Evolutionary conservation across 495 filamentous ascomycete species (phyloP).

Genomic region (Evernia prunastri): DNA sequence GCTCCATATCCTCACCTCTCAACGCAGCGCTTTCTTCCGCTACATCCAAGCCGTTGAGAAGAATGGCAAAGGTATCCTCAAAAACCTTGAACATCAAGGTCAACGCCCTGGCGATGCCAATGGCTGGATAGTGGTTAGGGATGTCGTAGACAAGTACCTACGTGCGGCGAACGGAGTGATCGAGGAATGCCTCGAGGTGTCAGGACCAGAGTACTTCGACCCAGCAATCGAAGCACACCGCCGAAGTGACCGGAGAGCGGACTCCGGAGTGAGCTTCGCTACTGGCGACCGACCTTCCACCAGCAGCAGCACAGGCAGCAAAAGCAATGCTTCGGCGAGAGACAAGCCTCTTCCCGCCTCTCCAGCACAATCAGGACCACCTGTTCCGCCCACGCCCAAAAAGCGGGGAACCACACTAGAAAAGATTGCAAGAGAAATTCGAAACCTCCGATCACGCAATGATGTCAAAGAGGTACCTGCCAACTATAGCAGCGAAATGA

Average conservation of each 20-base stretch:
- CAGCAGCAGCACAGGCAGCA: slow-evolving; percentile 30
- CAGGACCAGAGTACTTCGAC: slow-evolving; percentile 41
- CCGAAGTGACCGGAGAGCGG: slow-evolving; percentile 49
- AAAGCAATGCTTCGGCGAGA: slow-evolving; percentile 11
- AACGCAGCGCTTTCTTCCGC: slow-evolving; percentile 60
- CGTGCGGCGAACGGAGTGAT: slow-evolving; percentile 53
- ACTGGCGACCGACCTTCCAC: slow-evolving; percentile 35
- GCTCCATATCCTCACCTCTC: slow-evolving; percentile 44
- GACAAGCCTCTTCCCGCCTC: slow-evolving; percentile 44
- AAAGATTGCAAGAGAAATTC: slow-evolving; percentile 51
- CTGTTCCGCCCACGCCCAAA: slow-evolving; percentile 29
- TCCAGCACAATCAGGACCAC: slow-evolving; percentile 27
- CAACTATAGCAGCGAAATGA: slow-evolving; percentile 15
- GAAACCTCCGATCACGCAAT: slow-evolving; percentile 37
- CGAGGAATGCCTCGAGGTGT: slow-evolving; percentile 50
- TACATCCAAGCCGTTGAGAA: slow-evolving; percentile 57
- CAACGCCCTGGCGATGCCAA: slow-evolving; percentile 44
- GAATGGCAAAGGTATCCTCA: slow-evolving; percentile 50
- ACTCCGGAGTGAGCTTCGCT: slow-evolving; percentile 59
- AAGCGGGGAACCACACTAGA: slow-evolving; percentile 50
- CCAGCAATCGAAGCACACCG: slow-evolving; percentile 31
- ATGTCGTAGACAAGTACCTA: slow-evolving; percentile 56
- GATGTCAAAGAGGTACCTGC: slow-evolving; percentile 26
- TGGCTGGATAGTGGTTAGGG: slow-evolving; percentile 52
- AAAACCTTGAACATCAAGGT: slow-evolving; percentile 49